Evolutionary conservation across 2,329 filamentous ascomycete genomes (phyloP), one percentile per base, ranked within the genome.

Genomic region (Huntiella abstrusa): DNA sequence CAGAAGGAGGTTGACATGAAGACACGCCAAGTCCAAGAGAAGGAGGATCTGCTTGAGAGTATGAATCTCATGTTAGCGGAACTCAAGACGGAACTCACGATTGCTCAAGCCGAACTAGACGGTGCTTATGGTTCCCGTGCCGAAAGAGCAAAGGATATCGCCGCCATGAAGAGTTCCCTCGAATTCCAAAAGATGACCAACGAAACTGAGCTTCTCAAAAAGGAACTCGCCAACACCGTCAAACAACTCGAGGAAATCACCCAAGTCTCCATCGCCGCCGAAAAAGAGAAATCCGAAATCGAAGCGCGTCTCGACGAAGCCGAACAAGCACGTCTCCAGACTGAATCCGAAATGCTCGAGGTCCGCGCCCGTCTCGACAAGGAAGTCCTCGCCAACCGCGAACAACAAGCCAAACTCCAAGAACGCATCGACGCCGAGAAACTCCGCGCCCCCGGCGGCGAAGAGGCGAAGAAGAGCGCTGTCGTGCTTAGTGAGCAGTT

Each of bases 21-120:
- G 41, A 54, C 61, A 43, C 57, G 58, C 50, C 56, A 62, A 47
- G 56, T 64, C 52, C 65, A 65, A 54, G 62, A 63, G 51, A 69
- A 68, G 59, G 67, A 72, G 46, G 62, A 64, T 41, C 67, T 72
- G 51, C 54, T 71, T 33, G 69, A 72, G 43, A 59, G 61, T 46
- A 60, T 71, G 45, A 70, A 69, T 57, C 61, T 65, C 55, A 65
- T 66, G 54, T 57, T 75, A 46, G 67, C 70, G 33, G 71, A 75
- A 59, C 64, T 73, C 56, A 76, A 76, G 64, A 75, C 71, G 45
- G 73, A 77, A 54, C 63, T 74, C 49, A 74, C 72, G 40, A 68
- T 76, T 54, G 69, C 71, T 43, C 69, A 71, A 55, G 73, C 73
- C 13, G 73, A 77, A 58, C 66, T 77, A 28, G 73, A 77, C 52